A percentile compares a stretch with the other conserved stretches of the same genome.
These are phyloP conservation scores for Huiozyma naganishii DNA, from an alignment of 805 yeast species.

Conservation along the genomic window DNA sequence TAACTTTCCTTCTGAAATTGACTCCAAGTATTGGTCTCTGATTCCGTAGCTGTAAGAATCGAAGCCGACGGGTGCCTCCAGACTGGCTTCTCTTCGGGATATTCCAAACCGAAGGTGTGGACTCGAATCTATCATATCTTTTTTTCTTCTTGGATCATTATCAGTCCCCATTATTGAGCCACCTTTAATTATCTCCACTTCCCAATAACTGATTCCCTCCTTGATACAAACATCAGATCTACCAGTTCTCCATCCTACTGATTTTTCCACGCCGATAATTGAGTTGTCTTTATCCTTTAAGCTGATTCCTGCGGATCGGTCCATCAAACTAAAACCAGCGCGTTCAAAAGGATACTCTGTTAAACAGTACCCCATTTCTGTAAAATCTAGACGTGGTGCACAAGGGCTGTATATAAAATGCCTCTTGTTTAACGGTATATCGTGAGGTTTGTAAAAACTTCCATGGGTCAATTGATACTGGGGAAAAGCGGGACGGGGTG, in stretches of 20 bases:
- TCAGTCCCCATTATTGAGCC: constrained; percentile 8
- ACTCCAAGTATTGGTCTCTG: constrained; percentile 67
- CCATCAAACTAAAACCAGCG: constrained; percentile 31
- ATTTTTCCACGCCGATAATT: constrained; percentile 40
- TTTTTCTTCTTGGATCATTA: constrained; percentile 7
- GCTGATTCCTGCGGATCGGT: constrained; percentile 50
- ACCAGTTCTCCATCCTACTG: constrained; percentile 70
- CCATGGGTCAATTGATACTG: constrained; percentile 11
- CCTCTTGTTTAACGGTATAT: constrained; percentile 66
- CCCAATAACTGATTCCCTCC: constrained; percentile 76
- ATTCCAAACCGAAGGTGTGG: constrained; percentile 75
- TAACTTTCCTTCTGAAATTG: constrained; percentile 41
- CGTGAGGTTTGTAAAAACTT: constrained; percentile 37
- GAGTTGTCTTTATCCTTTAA: constrained; percentile 27
- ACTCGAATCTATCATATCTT: constrained; percentile 22
- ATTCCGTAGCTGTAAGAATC: constrained; percentile 92
- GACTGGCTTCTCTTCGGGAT: constrained; percentile 72
- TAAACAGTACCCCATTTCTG: constrained; percentile 50
- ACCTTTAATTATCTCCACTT: constrained; percentile 44
- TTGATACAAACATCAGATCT: constrained; percentile 65
- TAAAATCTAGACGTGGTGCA: constrained; percentile 52
- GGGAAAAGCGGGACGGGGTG: constrained; percentile 17
- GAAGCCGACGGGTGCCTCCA: constrained; percentile 92
- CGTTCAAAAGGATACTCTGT: constrained; percentile 58
- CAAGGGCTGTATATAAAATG: constrained; percentile 78